Conservation (phyloP, 805 yeast species). For the Saturnispora bothae region DNA sequence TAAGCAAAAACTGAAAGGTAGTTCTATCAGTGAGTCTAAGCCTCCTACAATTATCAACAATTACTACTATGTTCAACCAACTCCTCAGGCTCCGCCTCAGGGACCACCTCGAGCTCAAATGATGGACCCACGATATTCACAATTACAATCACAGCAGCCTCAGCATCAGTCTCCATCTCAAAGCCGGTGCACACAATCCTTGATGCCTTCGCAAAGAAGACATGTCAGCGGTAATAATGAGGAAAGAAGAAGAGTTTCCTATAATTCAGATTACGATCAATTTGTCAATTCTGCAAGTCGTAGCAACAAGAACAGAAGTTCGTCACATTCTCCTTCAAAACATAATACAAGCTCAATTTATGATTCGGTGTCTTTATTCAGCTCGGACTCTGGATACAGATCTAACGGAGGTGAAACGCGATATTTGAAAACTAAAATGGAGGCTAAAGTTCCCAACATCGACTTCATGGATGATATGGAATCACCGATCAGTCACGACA, state of each 20-base stretch:
- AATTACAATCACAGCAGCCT: not conserved
- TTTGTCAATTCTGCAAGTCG: slow-evolving; percentile 5
- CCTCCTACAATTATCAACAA: slow-evolving; percentile 16
- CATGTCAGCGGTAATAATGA: not conserved
- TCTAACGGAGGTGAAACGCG: not conserved
- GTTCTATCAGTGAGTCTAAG: not conserved
- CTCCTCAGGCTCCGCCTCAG: slow-evolving; percentile 2
- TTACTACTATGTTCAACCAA: slow-evolving; percentile 15
- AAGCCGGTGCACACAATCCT: not conserved
- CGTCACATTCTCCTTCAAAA: not conserved
- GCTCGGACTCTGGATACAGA: slow-evolving; percentile 2
- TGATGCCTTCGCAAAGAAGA: not conserved
- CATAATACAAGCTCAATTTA: slow-evolving; percentile 1
- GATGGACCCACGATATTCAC: slow-evolving; percentile 3
- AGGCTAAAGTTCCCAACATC: slow-evolving; percentile 15
- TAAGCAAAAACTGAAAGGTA: not conserved
- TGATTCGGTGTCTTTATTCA: slow-evolving; percentile 3
- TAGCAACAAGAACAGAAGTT: not conserved
- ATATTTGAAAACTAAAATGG: not conserved
- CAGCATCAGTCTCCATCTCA: slow-evolving; percentile 6
- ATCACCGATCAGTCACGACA: no score
- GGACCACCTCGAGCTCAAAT: not conserved
- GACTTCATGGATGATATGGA: slow-evolving; percentile 8
- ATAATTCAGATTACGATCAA: slow-evolving; percentile 3
- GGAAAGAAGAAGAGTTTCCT: not conserved